Base-by-base conservation (phyloP, 768 basidiomycete genomes). In the Naganishia randhawae region DNA sequence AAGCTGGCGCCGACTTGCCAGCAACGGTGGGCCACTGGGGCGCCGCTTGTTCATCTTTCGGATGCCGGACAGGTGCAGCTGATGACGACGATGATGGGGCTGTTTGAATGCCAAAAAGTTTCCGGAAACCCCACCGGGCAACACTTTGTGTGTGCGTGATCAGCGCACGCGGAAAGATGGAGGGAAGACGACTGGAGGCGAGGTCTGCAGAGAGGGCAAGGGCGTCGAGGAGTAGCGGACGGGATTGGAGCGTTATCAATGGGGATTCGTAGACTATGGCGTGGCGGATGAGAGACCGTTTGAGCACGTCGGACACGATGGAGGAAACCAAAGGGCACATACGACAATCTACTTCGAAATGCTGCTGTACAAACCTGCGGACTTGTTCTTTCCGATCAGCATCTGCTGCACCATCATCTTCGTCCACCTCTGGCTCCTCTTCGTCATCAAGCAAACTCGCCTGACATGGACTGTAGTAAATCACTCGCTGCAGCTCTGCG, bases 241-340 rank as follows among this genome's bases (percentile, higher is more conserved):
- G 50, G 50, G 45, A 65, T 25, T 68, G 63, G 2, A 67, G 50
- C 27, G 63, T 57, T 19, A 71, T 27, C 0, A 71, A 41, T 1
- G 70, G 70, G 17, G 66, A 65, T 61, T 71, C 70, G 64, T 71
- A 71, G 17, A 65, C 70, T 67, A n/a, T 48, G 25, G 4, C n/a
- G n/a, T n/a, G 41, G 3, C 22, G 29, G 29, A 41, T 61, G 1
- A 29, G 31, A 11, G 27, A 29, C 51, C 13, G 51, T 22, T 8
- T 53, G 22, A 31, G n/a, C n/a, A n/a, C n/a, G n/a, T n/a, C n/a
- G n/a, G 6, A 25, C 50, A 7, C 19, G 19, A 9, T 7, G 5
- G 51, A 11, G 52, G 52, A 17, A 3, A 48, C n/a, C 13, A 33
- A 29, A n/a, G 2, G 5, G 27, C 22, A 69, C 70, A 37, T 33